Evolutionary conservation across 768 basidiomycete species (phyloP).

Genomic region (Candolleomyces aberdarensis): DNA sequence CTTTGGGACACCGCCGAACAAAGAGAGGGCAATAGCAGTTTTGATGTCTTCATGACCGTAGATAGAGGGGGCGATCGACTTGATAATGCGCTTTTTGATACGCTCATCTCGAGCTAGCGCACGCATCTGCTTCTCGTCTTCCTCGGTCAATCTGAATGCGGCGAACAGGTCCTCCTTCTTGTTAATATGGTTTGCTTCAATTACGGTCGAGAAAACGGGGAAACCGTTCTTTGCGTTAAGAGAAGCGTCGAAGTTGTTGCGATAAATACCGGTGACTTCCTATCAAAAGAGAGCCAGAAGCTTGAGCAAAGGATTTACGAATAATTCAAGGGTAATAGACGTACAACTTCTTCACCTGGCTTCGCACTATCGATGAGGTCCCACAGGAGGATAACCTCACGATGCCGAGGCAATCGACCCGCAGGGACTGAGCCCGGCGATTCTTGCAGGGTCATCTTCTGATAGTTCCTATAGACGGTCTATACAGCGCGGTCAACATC

Average conservation of each 20-base stretch:
- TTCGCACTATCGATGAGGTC: conserved; percentile 98
- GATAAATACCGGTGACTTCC: conserved; percentile 98
- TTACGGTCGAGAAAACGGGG: conserved; percentile 97
- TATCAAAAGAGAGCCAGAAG: conserved; percentile 24
- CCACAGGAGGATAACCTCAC: conserved; percentile 96
- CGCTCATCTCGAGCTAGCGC: conserved; percentile 86
- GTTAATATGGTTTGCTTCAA: conserved; percentile 98
- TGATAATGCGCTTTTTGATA: conserved; percentile 95
- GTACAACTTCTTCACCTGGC: conserved; percentile 95
- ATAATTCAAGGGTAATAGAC: conserved; percentile 21
- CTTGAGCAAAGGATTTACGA: conserved; percentile 12
- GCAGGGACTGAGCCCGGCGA: conserved; percentile 97
- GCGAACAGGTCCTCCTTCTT: conserved; percentile 99
- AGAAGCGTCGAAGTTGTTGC: conserved; percentile 98
- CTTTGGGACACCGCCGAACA: conserved; percentile 93
- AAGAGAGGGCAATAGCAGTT: conserved; percentile 90
- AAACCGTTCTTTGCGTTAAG: conserved; percentile 99
- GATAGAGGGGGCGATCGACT: conserved; percentile 98
- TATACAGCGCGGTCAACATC: conserved; percentile 26
- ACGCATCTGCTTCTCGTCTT: conserved; percentile 92
- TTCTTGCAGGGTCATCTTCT: conserved; percentile 98
- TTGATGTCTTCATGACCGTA: conserved; percentile 99
- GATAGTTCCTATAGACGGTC: conserved; percentile 98
- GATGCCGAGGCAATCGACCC: conserved; percentile 93
- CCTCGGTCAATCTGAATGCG: conserved; percentile 96